Evolutionary conservation across 1,139 yeast species (phyloP).

Genomic region (Arxiozyma bovina): DNA sequence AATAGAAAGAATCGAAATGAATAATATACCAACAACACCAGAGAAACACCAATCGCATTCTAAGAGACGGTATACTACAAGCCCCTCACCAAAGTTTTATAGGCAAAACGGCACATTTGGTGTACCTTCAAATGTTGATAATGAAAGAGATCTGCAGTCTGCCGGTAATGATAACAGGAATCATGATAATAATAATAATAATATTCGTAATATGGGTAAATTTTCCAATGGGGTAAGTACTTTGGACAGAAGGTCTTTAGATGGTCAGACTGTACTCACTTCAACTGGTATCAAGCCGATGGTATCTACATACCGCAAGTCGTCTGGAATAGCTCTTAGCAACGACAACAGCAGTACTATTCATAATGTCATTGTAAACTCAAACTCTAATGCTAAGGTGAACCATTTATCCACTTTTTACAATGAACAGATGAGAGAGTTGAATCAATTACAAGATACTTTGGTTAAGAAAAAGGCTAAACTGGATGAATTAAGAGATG

Average conservation of each 20-base stretch:
- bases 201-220: not conserved
- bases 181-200: not conserved
- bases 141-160: not conserved
- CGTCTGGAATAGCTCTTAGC: not conserved
- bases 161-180: not conserved
- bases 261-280: conserved; percentile 3
- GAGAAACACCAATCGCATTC: conserved; percentile 1
- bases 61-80: conserved; percentile 10
- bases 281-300: conserved; percentile 2
- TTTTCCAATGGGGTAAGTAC: not conserved
- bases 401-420: conserved; percentile 26
- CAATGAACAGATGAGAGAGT: conserved; percentile 26
- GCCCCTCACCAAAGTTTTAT: conserved; percentile 4
- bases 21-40: not conserved
- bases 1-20: not conserved
- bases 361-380: not conserved
- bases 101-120: not conserved
- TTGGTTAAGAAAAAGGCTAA: conserved; percentile 23
- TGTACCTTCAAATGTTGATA: not conserved
- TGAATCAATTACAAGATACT: conserved; percentile 24
- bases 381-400: not conserved
- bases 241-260: conserved; percentile 5
- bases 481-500: conserved; percentile 24
- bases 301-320: not conserved
- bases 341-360: too few relatives aligned